Evolutionary conservation across 1,284 basidiomycete genomes (phyloP).

Genomic region (Mycosarcoma mackinlayi): DNA sequence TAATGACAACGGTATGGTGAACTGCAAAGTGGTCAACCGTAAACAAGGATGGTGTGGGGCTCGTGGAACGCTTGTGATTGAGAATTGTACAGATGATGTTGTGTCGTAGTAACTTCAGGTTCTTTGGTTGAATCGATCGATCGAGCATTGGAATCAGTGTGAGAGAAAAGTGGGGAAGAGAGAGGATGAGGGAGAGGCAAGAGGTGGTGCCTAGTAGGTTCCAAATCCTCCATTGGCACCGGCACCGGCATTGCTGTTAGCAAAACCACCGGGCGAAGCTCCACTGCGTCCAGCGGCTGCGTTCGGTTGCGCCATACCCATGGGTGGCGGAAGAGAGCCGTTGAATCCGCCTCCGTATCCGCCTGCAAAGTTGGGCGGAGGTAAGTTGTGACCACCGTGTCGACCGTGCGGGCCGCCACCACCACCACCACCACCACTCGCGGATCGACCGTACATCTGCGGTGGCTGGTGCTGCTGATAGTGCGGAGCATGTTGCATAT

Average conservation of each 20-base stretch:
- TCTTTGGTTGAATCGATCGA: conserved; percentile 3
- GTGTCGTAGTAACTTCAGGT: too few relatives aligned
- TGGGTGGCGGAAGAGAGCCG: conserved; percentile 8
- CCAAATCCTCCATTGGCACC: conserved; percentile 15
- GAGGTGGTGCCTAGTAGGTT: conserved; percentile 7
- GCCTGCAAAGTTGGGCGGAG: conserved; percentile 29
- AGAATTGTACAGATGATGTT: conserved; percentile 22
- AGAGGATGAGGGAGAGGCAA: not conserved
- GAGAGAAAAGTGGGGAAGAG: not conserved
- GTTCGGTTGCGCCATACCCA: conserved; percentile 29
- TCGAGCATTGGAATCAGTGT: too few relatives aligned
- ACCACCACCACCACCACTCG: conserved; percentile 1
- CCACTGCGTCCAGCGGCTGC: conserved; percentile 1
- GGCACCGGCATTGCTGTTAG: not conserved
- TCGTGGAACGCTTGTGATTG: too few relatives aligned
- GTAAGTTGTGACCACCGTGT: conserved; percentile 12
- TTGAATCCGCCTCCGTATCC: conserved; percentile 15
- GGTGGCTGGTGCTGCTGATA: conserved; percentile 1
- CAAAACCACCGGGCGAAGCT: not conserved
- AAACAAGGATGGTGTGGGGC: not conserved
- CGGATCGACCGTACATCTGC: conserved; percentile 21
- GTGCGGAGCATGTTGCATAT: conserved; percentile 9
- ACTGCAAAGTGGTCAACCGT: not conserved
- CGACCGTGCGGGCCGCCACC: not conserved
- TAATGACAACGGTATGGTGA: conserved; percentile 8